phyloP scores from a whole-genome alignment of 805 yeast genomes.

The Candida sakaeoensis region DNA sequence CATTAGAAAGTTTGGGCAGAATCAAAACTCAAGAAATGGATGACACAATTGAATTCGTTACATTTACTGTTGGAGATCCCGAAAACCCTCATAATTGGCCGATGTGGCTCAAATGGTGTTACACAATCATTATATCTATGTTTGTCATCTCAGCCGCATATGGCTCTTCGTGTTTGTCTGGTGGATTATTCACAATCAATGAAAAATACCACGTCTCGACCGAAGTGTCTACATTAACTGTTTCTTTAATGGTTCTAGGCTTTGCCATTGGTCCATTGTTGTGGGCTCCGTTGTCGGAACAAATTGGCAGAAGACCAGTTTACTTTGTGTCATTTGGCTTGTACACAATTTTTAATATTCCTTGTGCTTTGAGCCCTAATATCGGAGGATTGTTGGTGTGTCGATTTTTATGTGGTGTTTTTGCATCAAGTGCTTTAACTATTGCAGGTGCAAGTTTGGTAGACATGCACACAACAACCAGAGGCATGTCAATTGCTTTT shows the following conservation, averaged over 20 bases:
- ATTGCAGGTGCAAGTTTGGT: slow-evolving; percentile 90
- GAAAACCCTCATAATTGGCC: slow-evolving; percentile 91
- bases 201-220: slow-evolving; percentile 65
- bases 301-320: slow-evolving; percentile 81
- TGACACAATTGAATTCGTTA: slow-evolving; percentile 78
- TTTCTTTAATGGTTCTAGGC: slow-evolving; percentile 86
- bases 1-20: slow-evolving; percentile 68
- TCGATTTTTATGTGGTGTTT: slow-evolving; percentile 85
- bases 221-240: slow-evolving; percentile 77
- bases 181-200: slow-evolving; percentile 68
- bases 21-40: slow-evolving; percentile 29
- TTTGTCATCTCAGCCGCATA: slow-evolving; percentile 88
- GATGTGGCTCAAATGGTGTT: slow-evolving; percentile 49
- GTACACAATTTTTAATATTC: slow-evolving; percentile 77
- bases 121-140: slow-evolving; percentile 64
- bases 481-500: slow-evolving; percentile 88
- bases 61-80: slow-evolving; percentile 75
- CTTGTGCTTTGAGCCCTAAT: slow-evolving; percentile 81
- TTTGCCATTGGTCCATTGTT: slow-evolving; percentile 82
- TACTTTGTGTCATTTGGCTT: slow-evolving; percentile 72
- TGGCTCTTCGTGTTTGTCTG: slow-evolving; percentile 88
- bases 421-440: slow-evolving; percentile 76
- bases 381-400: slow-evolving; percentile 78
- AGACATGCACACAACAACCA: slow-evolving; percentile 75
- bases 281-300: slow-evolving; percentile 88